Percentiles rank a stretch among this genome's conserved stretches.
Evolutionary conservation across 2,329 filamentous ascomycete species (phyloP).

Genomic region (Verticillium albo-atrum): DNA sequence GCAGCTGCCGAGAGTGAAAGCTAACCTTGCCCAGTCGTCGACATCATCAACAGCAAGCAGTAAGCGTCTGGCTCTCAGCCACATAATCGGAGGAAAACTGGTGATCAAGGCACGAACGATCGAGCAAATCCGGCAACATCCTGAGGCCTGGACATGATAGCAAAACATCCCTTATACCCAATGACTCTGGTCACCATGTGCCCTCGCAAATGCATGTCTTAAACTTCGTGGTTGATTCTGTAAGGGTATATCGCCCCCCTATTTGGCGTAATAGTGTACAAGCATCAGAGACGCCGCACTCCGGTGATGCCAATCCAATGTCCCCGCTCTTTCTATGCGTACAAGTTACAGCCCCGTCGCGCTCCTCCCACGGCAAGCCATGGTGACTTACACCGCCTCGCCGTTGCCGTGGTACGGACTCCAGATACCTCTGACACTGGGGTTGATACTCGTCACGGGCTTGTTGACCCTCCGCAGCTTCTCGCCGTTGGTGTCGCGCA

Average conservation of each 20-base stretch:
- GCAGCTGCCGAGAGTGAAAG: background rate
- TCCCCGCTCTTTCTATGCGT: background rate
- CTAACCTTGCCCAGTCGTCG: slow-evolving; percentile 39
- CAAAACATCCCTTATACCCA: background rate
- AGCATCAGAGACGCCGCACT: background rate
- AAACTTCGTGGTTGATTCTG: background rate
- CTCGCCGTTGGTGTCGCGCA: slow-evolving; percentile 72
- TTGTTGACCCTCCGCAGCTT: slow-evolving; percentile 62
- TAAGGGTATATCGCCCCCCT: background rate
- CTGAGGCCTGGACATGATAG: background rate
- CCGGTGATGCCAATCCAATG: background rate
- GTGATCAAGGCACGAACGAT: background rate
- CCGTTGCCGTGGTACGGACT: slow-evolving; percentile 64
- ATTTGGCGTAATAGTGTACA: slow-evolving; percentile 1
- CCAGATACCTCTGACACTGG: slow-evolving; percentile 67
- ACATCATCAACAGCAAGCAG: slow-evolving; percentile 55
- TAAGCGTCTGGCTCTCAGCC: slow-evolving; percentile 24
- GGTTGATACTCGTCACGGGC: slow-evolving; percentile 59
- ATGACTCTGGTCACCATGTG: background rate
- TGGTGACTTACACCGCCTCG: slow-evolving; percentile 41
- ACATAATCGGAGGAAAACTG: background rate
- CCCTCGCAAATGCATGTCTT: background rate
- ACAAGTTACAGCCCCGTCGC: background rate
- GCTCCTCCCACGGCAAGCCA: background rate
- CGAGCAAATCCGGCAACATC: background rate